Evolutionary conservation across 768 basidiomycete species (phyloP).

Genomic region (Suillus decipiens): DNA sequence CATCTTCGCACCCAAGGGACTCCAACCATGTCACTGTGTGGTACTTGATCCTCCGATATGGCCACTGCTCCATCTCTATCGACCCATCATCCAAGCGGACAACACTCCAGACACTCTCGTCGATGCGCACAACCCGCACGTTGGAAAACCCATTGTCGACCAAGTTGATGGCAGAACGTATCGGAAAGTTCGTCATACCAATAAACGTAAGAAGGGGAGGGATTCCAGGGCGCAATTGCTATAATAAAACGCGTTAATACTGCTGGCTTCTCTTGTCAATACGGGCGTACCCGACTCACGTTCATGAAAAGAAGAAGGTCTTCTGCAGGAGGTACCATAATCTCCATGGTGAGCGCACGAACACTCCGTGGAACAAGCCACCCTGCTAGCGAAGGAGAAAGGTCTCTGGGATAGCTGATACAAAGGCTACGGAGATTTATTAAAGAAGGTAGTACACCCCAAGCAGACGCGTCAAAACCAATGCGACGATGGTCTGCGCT

Average conservation of each 20-base stretch:
- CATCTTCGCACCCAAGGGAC: conserved; percentile 64
- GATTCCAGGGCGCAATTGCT: conserved; percentile 64
- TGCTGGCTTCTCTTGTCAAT: conserved; percentile 1
- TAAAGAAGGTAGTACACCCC: conserved; percentile 69
- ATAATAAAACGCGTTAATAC: conserved; percentile 6
- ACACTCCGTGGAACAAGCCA: conserved; percentile 67
- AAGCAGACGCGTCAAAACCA: conserved; percentile 69
- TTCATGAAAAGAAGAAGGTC: conserved; percentile 46
- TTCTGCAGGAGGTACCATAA: conserved; percentile 35
- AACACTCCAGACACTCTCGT: conserved; percentile 57
- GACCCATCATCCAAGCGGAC: conserved; percentile 30
- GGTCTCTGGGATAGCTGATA: conserved; percentile 64
- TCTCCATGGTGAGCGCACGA: conserved; percentile 47
- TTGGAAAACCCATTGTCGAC: conserved; percentile 64
- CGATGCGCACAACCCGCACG: conserved; percentile 57
- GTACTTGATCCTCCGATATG: conserved; percentile 50
- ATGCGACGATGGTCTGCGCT: conserved; percentile 48
- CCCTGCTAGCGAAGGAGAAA: conserved; percentile 61
- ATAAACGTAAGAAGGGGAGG: conserved; percentile 56
- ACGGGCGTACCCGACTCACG: conserved; percentile 26
- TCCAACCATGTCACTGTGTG: conserved; percentile 64
- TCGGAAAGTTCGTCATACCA: conserved; percentile 50
- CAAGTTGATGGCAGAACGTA: conserved; percentile 41
- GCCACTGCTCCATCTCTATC: conserved; percentile 56
- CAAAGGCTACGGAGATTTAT: conserved; percentile 51